Base-by-base conservation (phyloP, 176 grass and related monocot genomes). In the Hyparrhenia diplandra region DNA sequence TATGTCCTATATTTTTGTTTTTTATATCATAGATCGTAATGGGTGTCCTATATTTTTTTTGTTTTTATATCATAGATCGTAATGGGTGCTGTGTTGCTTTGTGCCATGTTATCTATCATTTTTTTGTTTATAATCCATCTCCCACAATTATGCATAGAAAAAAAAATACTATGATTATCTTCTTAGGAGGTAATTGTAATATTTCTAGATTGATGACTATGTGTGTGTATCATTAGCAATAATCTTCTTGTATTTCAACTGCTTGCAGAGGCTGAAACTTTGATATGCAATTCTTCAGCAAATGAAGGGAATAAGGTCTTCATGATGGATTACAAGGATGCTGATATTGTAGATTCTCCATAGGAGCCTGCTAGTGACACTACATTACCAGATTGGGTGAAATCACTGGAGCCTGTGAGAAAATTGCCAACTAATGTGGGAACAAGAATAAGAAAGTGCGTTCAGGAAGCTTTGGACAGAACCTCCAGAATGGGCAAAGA, bases 401-500 rank as follows among this genome's bases (percentile, higher is more conserved):
- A 93, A 78, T 87, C 90, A 64, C 51, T 98, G 73, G 96, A 98
- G 79, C 90, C 92, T 67, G 96, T 98, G 74, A 91, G 84, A 84
- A 98, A 98, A 84, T 82, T 98, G 49, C 96, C 96, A n/a, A 98
- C 96, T 64, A 98, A 98, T 91, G 96, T 98, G 52, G 96, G 96
- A 67, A 98, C 96, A 21, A 91, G 96, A 89, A 98, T 98, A 43
- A 95, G 96, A 89, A 98, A 93, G 80, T 98, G 96, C n/a, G 86
- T 98, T 79, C 91, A 91, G 82, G 90, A 95, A 85, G 81, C 92
- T 64, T 81, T 98, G 71, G 92, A 93, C 12, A 87, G 37, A 81
- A 71, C 96, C 96, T 47, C 96, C 92, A 85, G 96, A 98, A 79
- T 98, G 96, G 96, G 96, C 96, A 83, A 88, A 73, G 75, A 85